Evolutionary conservation across 1,284 basidiomycete genomes (phyloP).

Genomic region (Ceraceosorus guamensis): DNA sequence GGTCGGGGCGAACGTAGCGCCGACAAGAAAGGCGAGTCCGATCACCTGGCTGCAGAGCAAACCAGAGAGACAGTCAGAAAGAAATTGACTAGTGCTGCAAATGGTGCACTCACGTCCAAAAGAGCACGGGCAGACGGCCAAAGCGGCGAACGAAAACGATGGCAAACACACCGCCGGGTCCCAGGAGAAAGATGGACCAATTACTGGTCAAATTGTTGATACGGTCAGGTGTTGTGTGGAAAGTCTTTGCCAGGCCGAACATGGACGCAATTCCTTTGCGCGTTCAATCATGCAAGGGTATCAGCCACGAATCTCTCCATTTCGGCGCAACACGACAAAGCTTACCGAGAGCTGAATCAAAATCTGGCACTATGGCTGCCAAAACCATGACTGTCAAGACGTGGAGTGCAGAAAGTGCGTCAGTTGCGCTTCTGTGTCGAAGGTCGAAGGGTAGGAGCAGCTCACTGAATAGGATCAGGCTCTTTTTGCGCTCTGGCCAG

Average conservation of each 20-base stretch:
- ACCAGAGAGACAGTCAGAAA: too few species aligned
- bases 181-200: conserved; percentile 60
- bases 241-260: conserved; percentile 59
- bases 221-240: conserved; percentile 56
- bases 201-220: conserved; percentile 57
- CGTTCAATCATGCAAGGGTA: too few species aligned
- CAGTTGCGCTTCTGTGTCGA: too few species aligned
- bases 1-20: conserved; percentile 57
- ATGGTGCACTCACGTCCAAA: too few species aligned
- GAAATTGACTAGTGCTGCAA: too few species aligned
- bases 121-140: conserved; percentile 60
- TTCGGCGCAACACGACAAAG: too few species aligned
- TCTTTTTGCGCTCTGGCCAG: conserved; percentile 3
- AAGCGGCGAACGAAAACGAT: conserved; percentile 59
- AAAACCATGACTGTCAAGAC: too few species aligned
- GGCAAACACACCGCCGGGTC: conserved; percentile 60
- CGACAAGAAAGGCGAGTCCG: conserved; percentile 54
- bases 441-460: too few species aligned
- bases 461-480: not conserved
- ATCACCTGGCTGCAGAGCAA: too few species aligned
- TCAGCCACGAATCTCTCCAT: too few species aligned
- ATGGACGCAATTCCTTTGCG: conserved; percentile 60
- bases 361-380: conserved; percentile 64
- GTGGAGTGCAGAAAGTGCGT: too few species aligned
- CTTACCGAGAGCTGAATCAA: conserved; percentile 63